Base-by-base conservation (phyloP, 2,329 filamentous ascomycete genomes). In the Ascochyta lentis region DNA sequence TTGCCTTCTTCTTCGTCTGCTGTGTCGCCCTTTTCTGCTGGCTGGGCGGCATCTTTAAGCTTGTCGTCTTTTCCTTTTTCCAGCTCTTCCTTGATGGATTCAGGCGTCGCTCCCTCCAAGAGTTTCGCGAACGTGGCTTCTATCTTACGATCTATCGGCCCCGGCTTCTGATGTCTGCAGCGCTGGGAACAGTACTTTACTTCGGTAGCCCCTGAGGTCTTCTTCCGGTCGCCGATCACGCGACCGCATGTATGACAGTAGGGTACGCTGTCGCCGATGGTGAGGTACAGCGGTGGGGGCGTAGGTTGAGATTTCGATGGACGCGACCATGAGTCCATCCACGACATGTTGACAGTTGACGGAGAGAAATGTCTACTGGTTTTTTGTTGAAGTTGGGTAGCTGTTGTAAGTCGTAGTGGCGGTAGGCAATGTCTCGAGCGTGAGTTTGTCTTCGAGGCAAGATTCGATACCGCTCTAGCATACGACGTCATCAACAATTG, bases 191-290 rank as follows among this genome's bases (percentile, higher is more conserved):
- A 87, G 74, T 86, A 87, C 58, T 84, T 86, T 29, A 79, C 69
- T 38, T 71, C 64, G 24, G 70, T 63, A n/a, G 70, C 65, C 6
- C 70, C 58, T 16, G 70, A 62, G 2, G 64, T 65, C 42, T 76
- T 76, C 22, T 72, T 71, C 27, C 64, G 56, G 66, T 71, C 68
- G 60, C 80, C 79, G 35, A 86, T 85, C 2, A 84, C 78, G 37
- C 84, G 77, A 1, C 85, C 84, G 60, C 84, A 87, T 12, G 81
- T 80, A 57, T 81, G 80, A 61, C 84, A 86, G 67, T 86, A 86
- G 0, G 81, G 79, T 0, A 80, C 81, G 24, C 75, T 68, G 43
- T 83, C 81, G 39, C 78, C 78, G 2, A 74, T 66, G 1, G 76
- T 76, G 24, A 86, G 75, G 63, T 87, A 87, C 44, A 81, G 79